phyloP scores from a whole-genome alignment of 2,329 filamentous ascomycete species.

The Amylocarpus encephaloides region DNA sequence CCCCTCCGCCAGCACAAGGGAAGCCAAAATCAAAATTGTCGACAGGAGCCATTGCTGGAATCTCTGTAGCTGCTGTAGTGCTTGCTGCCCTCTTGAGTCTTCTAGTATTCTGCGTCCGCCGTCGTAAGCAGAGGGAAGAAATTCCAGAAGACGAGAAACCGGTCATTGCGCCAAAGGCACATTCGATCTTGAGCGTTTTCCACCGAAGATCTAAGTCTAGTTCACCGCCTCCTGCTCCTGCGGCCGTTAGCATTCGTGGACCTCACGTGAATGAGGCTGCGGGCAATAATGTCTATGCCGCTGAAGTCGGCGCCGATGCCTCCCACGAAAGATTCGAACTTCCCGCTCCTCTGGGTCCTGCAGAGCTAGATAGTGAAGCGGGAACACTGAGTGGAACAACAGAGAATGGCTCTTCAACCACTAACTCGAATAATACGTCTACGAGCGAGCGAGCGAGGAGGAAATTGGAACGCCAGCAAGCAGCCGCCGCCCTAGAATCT shows the following conservation, averaged over 20 bases:
- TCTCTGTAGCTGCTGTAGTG: constrained; percentile 18
- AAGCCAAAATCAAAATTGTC: constrained; percentile 11
- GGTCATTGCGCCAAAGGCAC: constrained; percentile 22
- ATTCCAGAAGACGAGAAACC: constrained; percentile 11
- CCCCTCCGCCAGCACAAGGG: constrained; percentile 7
- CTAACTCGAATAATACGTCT: constrained; percentile 35
- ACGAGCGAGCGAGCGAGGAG: constrained; percentile 46
- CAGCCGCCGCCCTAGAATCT: constrained; percentile 41
- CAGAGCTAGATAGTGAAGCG: constrained; percentile 25
- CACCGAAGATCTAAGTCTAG: constrained; percentile 36
- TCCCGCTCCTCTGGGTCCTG: constrained; percentile 21
- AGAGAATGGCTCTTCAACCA: constrained; percentile 16
- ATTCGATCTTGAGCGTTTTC: constrained; percentile 42
- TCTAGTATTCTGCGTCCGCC: constrained; percentile 15
- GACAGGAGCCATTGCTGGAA: constrained; percentile 22
- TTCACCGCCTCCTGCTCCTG: constrained; percentile 30
- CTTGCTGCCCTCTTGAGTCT: constrained; percentile 11
- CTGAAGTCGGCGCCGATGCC: constrained; percentile 24
- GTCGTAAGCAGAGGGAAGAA: constrained; percentile 21
- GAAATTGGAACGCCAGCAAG: constrained; percentile 46
- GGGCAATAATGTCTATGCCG: constrained; percentile 44
- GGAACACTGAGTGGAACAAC: constrained; percentile 21
- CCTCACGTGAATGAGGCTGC: constrained; percentile 42
- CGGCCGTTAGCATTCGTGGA: background rate
- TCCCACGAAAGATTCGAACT: constrained; percentile 25